Evolutionary conservation across 495 filamentous ascomycete genomes (phyloP), one percentile per base, ranked within the genome.

Genomic region (Aspergillus hancockii): DNA sequence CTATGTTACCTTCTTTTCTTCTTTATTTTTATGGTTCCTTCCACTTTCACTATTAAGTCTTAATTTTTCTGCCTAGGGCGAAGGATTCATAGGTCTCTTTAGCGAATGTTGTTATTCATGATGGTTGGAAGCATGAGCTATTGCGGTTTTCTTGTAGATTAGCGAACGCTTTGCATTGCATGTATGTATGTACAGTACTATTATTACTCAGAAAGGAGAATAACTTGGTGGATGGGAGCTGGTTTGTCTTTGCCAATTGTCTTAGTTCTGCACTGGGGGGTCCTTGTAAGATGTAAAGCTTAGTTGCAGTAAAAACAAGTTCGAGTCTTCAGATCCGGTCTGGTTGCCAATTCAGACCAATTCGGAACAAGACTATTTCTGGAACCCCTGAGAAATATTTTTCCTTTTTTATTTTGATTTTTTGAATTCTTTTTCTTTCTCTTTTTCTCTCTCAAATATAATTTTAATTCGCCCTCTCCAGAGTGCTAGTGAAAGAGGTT

Each of bases 21-120:
- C 65, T 45, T 51, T 50, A 54, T 30, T 47, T 55, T 60, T 49
- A n/a, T n/a, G n/a, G n/a, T 54, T 49, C 43, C 25, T 56, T 41
- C 49, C 13, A 38, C 59, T 13, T 41, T 56, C 34, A 36, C 57
- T 60, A 60, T 38, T 46, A 57, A 64, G 4, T 56, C 21, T 54
- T 54, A 28, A 47, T 16, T 59, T 40, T 57, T 52, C 23, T 49
- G 41, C 52, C 10, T 56, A 49, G 41, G 25, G 12, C 22, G 43
- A 47, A 22, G 34, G 16, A 16, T n/a, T 56, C 31, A 30, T 40
- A 31, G 57, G 51, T 38, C 53, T 40, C 41, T 49, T 62, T 36
- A 57, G 60, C 60, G 54, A 45, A 50, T 49, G 38, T 58, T 49
- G 52, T 50, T 32, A 55, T 55, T 46, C 0, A 8, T 23, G 8